Conservation (phyloP, 2,329 filamentous ascomycete genomes). For the Ophiobolus disseminans region DNA sequence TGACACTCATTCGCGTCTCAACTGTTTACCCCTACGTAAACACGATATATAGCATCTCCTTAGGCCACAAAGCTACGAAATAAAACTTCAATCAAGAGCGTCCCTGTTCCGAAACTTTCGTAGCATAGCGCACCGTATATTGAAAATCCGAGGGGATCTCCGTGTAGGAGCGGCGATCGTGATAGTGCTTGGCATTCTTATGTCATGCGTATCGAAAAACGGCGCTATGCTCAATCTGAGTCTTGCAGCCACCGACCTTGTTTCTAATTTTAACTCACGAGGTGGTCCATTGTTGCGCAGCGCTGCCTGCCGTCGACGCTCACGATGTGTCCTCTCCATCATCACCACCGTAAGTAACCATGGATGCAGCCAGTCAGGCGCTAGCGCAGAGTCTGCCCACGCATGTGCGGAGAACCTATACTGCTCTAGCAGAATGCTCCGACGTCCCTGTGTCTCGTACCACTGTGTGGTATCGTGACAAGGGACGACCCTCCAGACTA, state of each 20-base stretch:
- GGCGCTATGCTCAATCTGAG: constrained; percentile 1
- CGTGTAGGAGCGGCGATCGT: background rate
- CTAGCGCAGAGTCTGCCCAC: constrained; percentile 12
- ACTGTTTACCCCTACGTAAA: constrained; percentile 5
- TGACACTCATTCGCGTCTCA: constrained; percentile 2
- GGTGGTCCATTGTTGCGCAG: background rate
- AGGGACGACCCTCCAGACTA: constrained; percentile 24
- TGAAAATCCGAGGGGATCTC: background rate
- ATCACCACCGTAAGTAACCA: background rate
- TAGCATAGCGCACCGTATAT: background rate
- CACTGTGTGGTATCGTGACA: constrained; percentile 27
- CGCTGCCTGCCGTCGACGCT: background rate
- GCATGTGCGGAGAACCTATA: constrained; percentile 10
- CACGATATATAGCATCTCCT: constrained; percentile 5
- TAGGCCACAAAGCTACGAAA: background rate
- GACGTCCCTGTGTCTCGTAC: constrained; percentile 18
- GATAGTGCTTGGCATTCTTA: background rate
- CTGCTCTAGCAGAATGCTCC: constrained; percentile 7
- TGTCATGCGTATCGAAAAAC: background rate
- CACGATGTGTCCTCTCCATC: background rate
- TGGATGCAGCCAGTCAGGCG: constrained; percentile 18
- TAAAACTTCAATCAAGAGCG: constrained; percentile 1
- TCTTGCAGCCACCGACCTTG: background rate
- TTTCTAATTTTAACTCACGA: background rate
- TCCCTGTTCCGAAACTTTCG: background rate